A percentile compares a stretch with the other conserved stretches of the same genome.
phyloP scores from a whole-genome alignment of 495 filamentous ascomycete species.

The Alectoria sarmentosa region DNA sequence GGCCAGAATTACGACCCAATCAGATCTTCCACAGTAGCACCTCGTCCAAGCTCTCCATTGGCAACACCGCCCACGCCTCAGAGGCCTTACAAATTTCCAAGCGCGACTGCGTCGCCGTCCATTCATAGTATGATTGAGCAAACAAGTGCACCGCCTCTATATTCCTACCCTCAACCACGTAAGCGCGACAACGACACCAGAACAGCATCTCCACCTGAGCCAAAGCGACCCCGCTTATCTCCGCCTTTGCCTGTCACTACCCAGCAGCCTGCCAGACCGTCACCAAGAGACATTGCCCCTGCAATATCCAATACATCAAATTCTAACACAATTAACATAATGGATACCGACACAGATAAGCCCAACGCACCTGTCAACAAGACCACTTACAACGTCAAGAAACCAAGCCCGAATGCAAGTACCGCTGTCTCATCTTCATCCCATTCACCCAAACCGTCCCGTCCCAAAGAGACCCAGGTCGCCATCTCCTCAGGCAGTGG shows the following conservation, averaged over 20 bases:
- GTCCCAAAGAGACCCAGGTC: slow-evolving; percentile 45
- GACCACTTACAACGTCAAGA: slow-evolving; percentile 25
- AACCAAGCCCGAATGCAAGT: slow-evolving; percentile 31
- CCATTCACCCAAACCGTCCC: slow-evolving; percentile 51
- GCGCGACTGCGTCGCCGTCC: slow-evolving; percentile 79
- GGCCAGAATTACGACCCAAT: slow-evolving; percentile 86
- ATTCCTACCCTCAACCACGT: slow-evolving; percentile 19
- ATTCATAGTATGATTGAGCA: slow-evolving; percentile 88
- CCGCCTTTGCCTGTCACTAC: slow-evolving; percentile 22
- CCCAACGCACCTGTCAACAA: slow-evolving; percentile 9
- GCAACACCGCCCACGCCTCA: slow-evolving; percentile 32
- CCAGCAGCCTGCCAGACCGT: slow-evolving; percentile 26
- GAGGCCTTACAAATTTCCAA: slow-evolving; percentile 35
- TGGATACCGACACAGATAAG: slow-evolving; percentile 23
- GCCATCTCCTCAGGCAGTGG: slow-evolving; percentile 59
- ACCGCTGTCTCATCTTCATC: slow-evolving; percentile 50
- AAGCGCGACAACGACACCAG: slow-evolving; percentile 22
- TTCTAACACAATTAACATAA: slow-evolving; percentile 4
- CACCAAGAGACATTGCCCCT: slow-evolving; percentile 17
- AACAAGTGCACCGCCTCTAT: slow-evolving; percentile 37
- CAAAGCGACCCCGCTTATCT: slow-evolving; percentile 29
- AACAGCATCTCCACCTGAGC: slow-evolving; percentile 33
- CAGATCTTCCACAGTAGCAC: slow-evolving; percentile 61
- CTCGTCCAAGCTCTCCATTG: slow-evolving; percentile 41
- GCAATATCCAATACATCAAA: neutral